Evolutionary conservation across 139 green algal species (phyloP).

Genomic region (Coccomyxa sp.): DNA sequence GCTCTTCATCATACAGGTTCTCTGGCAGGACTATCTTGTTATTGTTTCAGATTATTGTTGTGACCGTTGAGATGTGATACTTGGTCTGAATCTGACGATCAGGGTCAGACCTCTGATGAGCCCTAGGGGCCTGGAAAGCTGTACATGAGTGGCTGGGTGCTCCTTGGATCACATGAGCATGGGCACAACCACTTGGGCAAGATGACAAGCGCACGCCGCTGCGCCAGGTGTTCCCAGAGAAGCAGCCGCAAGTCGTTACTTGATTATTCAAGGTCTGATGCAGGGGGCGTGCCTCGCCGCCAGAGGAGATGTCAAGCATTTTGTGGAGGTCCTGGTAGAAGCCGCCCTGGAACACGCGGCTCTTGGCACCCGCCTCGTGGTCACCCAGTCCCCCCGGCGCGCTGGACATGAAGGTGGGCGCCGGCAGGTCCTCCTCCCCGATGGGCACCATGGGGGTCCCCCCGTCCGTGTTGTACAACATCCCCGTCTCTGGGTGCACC

Average conservation of each 20-base stretch:
- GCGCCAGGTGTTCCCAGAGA: no score
- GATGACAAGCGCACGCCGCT: no score
- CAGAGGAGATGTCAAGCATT: constrained; percentile 74
- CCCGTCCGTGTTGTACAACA: constrained; percentile 84
- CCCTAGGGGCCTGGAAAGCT: no score
- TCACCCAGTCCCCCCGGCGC: not conserved
- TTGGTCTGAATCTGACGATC: no score
- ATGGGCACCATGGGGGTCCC: constrained; percentile 81
- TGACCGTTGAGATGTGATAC: no score
- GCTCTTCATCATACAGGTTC: not conserved
- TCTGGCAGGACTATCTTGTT: not conserved
- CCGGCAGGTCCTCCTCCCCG: constrained; percentile 64
- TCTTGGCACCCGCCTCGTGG: constrained; percentile 1
- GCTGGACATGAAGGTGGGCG: constrained; percentile 19
- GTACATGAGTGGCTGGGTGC: no score
- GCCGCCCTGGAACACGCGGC: constrained; percentile 71
- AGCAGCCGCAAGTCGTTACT: no score
- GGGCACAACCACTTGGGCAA: no score
- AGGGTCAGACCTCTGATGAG: no score
- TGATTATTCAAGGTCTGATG: no score
- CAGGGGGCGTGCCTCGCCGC: constrained; percentile 42
- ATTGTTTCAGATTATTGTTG: not conserved
- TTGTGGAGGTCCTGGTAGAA: constrained; percentile 81
- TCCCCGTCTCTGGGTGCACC: constrained; percentile 53
- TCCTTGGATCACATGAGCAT: no score